Conservation (phyloP, 495 filamentous ascomycete species). For the Letharia columbiana region DNA sequence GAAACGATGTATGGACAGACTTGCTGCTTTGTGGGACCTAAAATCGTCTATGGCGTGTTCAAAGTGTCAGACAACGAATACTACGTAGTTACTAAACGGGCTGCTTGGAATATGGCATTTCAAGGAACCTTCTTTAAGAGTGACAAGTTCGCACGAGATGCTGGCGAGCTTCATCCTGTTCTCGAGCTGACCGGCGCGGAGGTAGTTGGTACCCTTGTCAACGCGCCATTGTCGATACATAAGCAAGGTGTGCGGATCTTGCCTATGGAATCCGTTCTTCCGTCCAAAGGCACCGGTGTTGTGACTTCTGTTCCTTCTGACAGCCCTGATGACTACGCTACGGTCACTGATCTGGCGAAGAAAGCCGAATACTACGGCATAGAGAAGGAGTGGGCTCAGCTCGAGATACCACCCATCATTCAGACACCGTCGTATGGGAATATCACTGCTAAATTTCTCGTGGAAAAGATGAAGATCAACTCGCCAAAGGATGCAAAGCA, state of each 20-base stretch:
- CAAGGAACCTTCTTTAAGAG: constrained; percentile 74
- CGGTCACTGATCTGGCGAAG: constrained; percentile 77
- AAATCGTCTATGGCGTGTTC: constrained; percentile 84
- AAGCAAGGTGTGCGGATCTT: constrained; percentile 73
- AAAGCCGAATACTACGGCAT: constrained; percentile 97
- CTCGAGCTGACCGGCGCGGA: constrained; percentile 65
- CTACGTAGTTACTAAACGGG: constrained; percentile 74
- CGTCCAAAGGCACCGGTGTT: constrained; percentile 90
- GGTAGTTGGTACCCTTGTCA: constrained; percentile 74
- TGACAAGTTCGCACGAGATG: constrained; percentile 61
- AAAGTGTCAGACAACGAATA: constrained; percentile 77
- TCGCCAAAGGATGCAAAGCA: constrained; percentile 89
- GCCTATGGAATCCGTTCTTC: constrained; percentile 88
- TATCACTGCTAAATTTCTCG: constrained; percentile 69
- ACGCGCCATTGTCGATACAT: constrained; percentile 87
- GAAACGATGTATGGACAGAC: constrained; percentile 99
- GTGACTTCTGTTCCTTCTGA: constrained; percentile 94
- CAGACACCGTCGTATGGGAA: constrained; percentile 84
- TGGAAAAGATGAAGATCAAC: constrained; percentile 90
- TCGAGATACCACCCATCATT: constrained; percentile 82
- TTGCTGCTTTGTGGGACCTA: constrained; percentile 90
- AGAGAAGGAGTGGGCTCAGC: constrained; percentile 90
- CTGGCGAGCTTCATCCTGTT: constrained; percentile 43
- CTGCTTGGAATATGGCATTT: constrained; percentile 93
- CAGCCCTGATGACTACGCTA: constrained; percentile 92